Evolutionary conservation across 495 filamentous ascomycete species (phyloP).

Genomic region (Copromyces sp.): DNA sequence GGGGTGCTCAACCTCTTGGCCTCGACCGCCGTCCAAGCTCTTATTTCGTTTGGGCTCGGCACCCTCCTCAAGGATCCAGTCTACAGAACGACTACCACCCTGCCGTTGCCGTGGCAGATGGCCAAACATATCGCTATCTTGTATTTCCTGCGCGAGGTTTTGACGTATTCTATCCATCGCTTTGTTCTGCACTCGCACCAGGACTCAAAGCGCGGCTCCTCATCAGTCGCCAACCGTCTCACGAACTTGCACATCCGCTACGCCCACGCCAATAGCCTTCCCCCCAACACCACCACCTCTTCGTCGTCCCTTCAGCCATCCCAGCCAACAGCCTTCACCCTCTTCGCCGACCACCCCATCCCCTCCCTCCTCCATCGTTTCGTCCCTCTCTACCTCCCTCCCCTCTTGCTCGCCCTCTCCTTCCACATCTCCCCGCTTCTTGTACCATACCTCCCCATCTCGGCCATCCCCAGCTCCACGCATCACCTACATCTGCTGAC

Average conservation of each 20-base stretch:
- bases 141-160: constrained; percentile 44
- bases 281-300: constrained; percentile 38
- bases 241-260: not conserved
- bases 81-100: constrained; percentile 17
- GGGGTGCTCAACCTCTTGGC: constrained; percentile 58
- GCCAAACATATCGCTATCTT: constrained; percentile 55
- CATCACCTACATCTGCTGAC: constrained; percentile 74
- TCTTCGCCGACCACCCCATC: constrained; percentile 70
- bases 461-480: constrained; percentile 29
- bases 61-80: constrained; percentile 11
- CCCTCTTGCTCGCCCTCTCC: constrained; percentile 19
- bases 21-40: constrained; percentile 44
- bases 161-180: constrained; percentile 65
- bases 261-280: constrained; percentile 8
- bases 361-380: constrained; percentile 58
- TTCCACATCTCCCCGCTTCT: not conserved
- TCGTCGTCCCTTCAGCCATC: constrained; percentile 41
- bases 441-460: not conserved
- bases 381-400: constrained; percentile 65
- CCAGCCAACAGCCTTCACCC: constrained; percentile 29
- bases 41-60: constrained; percentile 29
- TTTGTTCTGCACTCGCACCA: constrained; percentile 50
- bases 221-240: constrained; percentile 26
- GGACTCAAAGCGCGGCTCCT: constrained; percentile 13
- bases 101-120: constrained; percentile 43